Conservation (phyloP, 176 grass and related monocot species). For the Alopecurus myosuroides region DNA sequence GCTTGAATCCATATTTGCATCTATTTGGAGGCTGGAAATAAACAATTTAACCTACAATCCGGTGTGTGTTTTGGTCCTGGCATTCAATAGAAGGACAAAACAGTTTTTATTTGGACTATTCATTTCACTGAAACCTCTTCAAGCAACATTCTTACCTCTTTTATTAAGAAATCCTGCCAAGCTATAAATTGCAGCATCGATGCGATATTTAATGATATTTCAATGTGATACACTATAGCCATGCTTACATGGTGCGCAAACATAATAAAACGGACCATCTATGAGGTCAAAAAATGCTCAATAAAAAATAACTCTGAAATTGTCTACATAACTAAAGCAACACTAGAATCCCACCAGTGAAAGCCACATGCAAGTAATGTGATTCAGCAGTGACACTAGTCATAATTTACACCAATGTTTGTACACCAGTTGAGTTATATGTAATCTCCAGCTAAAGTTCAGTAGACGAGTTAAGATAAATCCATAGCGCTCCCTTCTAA, state of each 20-base stretch:
- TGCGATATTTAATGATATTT: background rate
- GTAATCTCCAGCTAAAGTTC: too few species aligned
- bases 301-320: background rate
- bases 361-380: background rate
- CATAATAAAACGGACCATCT: background rate
- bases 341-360: background rate
- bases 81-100: too few species aligned
- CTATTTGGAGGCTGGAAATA: too few species aligned
- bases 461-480: constrained; percentile 35
- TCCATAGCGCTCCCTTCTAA: constrained; percentile 75
- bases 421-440: background rate
- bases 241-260: background rate
- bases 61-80: too few species aligned
- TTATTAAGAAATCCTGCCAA: too few species aligned
- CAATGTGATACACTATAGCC: background rate
- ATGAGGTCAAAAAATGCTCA: background rate
- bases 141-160: too few species aligned
- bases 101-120: too few species aligned
- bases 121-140: too few species aligned
- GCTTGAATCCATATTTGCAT: too few species aligned
- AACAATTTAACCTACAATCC: too few species aligned
- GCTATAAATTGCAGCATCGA: too few species aligned
- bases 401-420: background rate
- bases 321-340: background rate
- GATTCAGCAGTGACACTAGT: background rate